Conservation (phyloP, 768 basidiomycete genomes). For the Cubamyces lactineus region DNA sequence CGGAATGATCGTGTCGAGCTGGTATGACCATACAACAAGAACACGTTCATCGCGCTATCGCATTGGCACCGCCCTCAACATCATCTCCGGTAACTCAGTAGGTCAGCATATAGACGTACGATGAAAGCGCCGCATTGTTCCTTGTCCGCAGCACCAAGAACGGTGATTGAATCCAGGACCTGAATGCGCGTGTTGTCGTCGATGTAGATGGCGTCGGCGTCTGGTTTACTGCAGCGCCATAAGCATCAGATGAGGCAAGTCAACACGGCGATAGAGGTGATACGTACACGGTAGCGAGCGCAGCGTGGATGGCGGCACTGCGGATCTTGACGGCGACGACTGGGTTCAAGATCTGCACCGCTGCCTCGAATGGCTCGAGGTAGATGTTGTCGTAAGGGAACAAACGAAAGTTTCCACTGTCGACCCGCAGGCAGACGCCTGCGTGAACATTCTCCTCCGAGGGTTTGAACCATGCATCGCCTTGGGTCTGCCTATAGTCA, state of each 20-base stretch:
- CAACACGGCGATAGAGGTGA: neutral
- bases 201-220: constrained; percentile 66
- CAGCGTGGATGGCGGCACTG: constrained; percentile 82
- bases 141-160: constrained; percentile 79
- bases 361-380: constrained; percentile 81
- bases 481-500: constrained; percentile 58
- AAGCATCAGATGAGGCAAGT: neutral
- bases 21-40: constrained; percentile 83
- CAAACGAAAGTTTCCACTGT: constrained; percentile 70
- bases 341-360: constrained; percentile 74
- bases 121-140: constrained; percentile 92
- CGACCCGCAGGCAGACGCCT: constrained; percentile 78
- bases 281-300: constrained; percentile 68
- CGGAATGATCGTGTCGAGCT: constrained; percentile 78
- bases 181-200: constrained; percentile 86
- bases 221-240: constrained; percentile 49
- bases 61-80: neutral
- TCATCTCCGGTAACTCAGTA: neutral
- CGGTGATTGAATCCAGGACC: constrained; percentile 69
- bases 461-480: constrained; percentile 86
- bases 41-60: constrained; percentile 79
- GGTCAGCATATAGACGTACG: constrained; percentile 45
- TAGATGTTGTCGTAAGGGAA: constrained; percentile 85
- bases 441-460: constrained; percentile 80
- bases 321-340: constrained; percentile 86